Evolutionary conservation across 805 yeast genomes (phyloP).

Genomic region (Zygosaccharomyces gambellarensis): DNA sequence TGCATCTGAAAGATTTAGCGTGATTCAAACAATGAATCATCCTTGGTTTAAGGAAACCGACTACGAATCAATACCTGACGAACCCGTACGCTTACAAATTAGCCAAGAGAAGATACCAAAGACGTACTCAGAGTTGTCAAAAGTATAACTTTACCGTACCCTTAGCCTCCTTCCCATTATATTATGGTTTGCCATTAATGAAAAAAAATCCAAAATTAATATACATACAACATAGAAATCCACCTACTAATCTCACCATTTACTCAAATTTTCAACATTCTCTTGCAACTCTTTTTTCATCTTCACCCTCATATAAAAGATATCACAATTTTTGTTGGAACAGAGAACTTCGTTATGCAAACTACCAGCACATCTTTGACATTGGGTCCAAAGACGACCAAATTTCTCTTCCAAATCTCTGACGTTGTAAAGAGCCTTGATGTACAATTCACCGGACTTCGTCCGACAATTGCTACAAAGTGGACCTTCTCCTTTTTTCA

Average conservation of each 20-base stretch:
- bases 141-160: neutral
- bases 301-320: constrained; percentile 86
- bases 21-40: constrained; percentile 78
- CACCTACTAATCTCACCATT: constrained; percentile 31
- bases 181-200: neutral
- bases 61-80: constrained; percentile 11
- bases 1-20: constrained; percentile 68
- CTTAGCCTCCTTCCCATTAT: neutral
- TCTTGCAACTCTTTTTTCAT: constrained; percentile 41
- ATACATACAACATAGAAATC: neutral
- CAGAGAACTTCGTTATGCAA: constrained; percentile 94
- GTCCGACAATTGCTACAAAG: constrained; percentile 74
- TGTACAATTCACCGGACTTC: constrained; percentile 71
- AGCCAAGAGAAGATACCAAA: constrained; percentile 31
- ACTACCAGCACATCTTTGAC: constrained; percentile 96
- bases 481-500: constrained; percentile 61
- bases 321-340: constrained; percentile 94
- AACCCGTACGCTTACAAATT: constrained; percentile 30
- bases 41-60: constrained; percentile 61
- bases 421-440: constrained; percentile 74
- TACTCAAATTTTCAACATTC: constrained; percentile 37
- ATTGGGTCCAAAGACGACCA: constrained; percentile 92
- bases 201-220: neutral
- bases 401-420: constrained; percentile 77
- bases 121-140: constrained; percentile 38